These are phyloP conservation scores for Hymenoscyphus albidus DNA, from an alignment of 2,329 filamentous ascomycete species.

Conservation along the genomic window DNA sequence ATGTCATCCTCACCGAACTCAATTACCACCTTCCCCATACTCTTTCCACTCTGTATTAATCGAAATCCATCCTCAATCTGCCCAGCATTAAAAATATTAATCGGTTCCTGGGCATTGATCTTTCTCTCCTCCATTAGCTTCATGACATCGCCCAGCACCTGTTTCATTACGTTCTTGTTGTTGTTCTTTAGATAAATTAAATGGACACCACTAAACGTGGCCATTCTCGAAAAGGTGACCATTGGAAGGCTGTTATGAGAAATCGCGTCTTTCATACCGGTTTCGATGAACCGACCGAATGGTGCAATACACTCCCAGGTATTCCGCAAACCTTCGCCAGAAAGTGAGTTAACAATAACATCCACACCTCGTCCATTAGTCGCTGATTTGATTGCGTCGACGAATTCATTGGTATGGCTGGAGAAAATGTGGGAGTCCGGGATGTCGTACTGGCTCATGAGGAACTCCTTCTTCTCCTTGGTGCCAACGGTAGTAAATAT, in stretches of 20 bases:
- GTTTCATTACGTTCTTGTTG: neutral
- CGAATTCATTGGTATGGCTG: slow-evolving; percentile 36
- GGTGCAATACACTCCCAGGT: slow-evolving; percentile 42
- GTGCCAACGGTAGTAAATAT: slow-evolving; percentile 34
- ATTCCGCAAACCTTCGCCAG: slow-evolving; percentile 35
- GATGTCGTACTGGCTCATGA: slow-evolving; percentile 35
- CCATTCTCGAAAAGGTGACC: slow-evolving; percentile 37
- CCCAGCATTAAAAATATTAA: slow-evolving; percentile 10
- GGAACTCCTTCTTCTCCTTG: slow-evolving; percentile 30
- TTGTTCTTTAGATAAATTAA: slow-evolving; percentile 2
- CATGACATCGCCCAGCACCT: slow-evolving; percentile 25
- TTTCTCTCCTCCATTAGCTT: neutral
- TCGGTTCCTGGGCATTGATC: neutral
- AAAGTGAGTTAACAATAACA: slow-evolving; percentile 30
- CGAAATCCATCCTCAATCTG: slow-evolving; percentile 18
- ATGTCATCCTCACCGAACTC: neutral
- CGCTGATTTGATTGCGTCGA: slow-evolving; percentile 29
- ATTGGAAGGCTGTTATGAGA: slow-evolving; percentile 32
- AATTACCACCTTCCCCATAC: slow-evolving; percentile 19
- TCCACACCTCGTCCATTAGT: slow-evolving; percentile 31
- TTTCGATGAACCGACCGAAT: slow-evolving; percentile 39
- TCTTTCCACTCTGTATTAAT: slow-evolving; percentile 19
- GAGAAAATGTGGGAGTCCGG: slow-evolving; percentile 39
- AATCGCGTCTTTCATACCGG: slow-evolving; percentile 31
- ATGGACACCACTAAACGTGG: slow-evolving; percentile 41